Base-by-base conservation (phyloP, 441 rosid species). In the Pelargonium citronellum region DNA sequence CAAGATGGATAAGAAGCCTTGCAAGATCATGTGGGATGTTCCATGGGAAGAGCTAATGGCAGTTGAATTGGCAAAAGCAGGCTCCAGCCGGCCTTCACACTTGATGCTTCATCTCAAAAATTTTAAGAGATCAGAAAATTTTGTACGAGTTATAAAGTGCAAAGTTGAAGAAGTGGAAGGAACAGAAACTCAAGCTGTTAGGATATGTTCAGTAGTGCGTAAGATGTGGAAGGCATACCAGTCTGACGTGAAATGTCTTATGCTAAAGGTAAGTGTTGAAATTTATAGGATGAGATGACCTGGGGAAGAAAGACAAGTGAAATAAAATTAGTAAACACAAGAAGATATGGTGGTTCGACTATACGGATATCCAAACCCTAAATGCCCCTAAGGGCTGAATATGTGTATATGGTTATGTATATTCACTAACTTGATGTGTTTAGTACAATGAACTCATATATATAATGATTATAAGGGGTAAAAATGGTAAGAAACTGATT, bases 11-110 rank as follows among this genome's bases (percentile, higher is more conserved):
- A 91, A 83, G 77, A 95, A 87, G 70, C 92, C 99, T 79, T 87
- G 89, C 83, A 95, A 92, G 86, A 91, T 95, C 75, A 83, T 85
- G 83, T 95, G 99, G 99, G 95, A 92, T 80, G 95, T 95, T 76
- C 88, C 96, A 17, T 95, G 98, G 98, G 96, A 91, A 75, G 93
- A 91, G 74, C 87, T 95, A 71, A 79, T 95, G 96, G 84, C 98
- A 15, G 70, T 95, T 84, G 99, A 95, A 79, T 81, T 95, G 83
- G 97, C 97, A 68, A 95, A 91, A 85, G 95, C 93, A 47, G 96
- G 98, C 71, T 76, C 76, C 70, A 80, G 69, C 64, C 86, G 77
- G 75, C 97, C 99, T 79, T 91, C 99, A 65, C 92, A 87, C 80
- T 77, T 95, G 82, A 88, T 95, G 67, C 87, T 95, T 69, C 99